These are phyloP conservation scores for Arxiozyma bovina DNA, from an alignment of 1,139 yeast genomes.

Conservation along the genomic window DNA sequence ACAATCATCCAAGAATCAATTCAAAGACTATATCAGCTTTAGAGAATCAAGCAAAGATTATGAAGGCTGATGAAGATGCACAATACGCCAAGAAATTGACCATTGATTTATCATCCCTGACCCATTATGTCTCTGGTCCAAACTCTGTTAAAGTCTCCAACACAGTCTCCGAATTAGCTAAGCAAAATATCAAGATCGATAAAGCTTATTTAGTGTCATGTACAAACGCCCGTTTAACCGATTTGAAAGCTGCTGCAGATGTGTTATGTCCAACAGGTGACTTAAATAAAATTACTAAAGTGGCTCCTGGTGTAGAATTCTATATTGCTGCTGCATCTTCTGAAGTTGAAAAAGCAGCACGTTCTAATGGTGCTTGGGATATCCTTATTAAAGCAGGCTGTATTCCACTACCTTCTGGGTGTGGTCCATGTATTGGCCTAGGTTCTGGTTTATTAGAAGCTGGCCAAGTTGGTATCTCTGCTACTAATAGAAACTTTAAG, in stretches of 20 bases:
- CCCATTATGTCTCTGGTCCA: slow-evolving; percentile 95
- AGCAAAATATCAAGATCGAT: slow-evolving; percentile 66
- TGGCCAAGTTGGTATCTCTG: slow-evolving; percentile 97
- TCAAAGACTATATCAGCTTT: slow-evolving; percentile 41
- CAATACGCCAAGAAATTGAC: slow-evolving; percentile 78
- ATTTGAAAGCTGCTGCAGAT: slow-evolving; percentile 88
- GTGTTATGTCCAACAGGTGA: slow-evolving; percentile 36
- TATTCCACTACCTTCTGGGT: slow-evolving; percentile 91
- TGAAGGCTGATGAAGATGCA: slow-evolving; percentile 65
- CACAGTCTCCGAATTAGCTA: slow-evolving; percentile 65
- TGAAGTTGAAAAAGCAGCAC: slow-evolving; percentile 87
- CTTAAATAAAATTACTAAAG: slow-evolving; percentile 45
- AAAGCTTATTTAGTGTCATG: slow-evolving; percentile 97
- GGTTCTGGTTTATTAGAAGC: slow-evolving; percentile 89
- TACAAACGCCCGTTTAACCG: slow-evolving; percentile 89
- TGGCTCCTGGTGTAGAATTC: slow-evolving; percentile 84
- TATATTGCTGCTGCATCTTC: slow-evolving; percentile 97
- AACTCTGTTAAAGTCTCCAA: slow-evolving; percentile 89
- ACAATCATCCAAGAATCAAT: slow-evolving; percentile 74
- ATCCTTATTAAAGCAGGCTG: slow-evolving; percentile 87
- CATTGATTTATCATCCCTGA: slow-evolving; percentile 70
- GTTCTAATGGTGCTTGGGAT: slow-evolving; percentile 85
- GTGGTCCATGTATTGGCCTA: slow-evolving; percentile 98
- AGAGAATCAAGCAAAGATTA: slow-evolving; percentile 10
- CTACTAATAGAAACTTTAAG: slow-evolving; percentile 95